These are phyloP conservation scores for Cercospora sp. DNA, from an alignment of 2,329 filamentous ascomycete species.

Conservation along the genomic window DNA sequence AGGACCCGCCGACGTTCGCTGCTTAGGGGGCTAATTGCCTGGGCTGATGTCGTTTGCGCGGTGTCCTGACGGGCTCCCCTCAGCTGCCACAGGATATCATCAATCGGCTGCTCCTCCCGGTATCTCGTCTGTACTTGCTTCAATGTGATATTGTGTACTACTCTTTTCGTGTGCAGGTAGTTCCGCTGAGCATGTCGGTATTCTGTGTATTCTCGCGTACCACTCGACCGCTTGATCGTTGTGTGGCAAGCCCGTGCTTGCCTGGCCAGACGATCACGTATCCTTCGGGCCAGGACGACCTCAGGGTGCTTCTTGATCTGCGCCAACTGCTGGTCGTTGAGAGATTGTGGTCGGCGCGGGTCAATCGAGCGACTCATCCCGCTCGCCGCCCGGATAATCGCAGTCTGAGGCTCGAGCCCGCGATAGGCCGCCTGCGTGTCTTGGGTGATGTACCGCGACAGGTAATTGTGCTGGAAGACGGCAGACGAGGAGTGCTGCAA, in stretches of 20 bases:
- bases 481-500: constrained; percentile 18
- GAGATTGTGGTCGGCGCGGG: neutral
- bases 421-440: constrained; percentile 22
- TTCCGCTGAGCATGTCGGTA: neutral
- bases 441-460: constrained; percentile 19
- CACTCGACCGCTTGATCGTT: neutral
- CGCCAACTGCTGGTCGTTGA: neutral
- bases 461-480: constrained; percentile 23
- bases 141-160: neutral
- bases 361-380: constrained; percentile 6
- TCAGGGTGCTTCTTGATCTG: neutral
- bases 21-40: neutral
- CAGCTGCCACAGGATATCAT: neutral
- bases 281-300: neutral
- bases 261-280: neutral
- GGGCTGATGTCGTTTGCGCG: neutral
- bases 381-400: constrained; percentile 5
- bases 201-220: neutral
- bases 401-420: constrained; percentile 7
- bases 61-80: neutral
- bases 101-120: neutral
- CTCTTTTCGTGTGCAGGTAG: neutral
- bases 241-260: neutral
- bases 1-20: neutral
- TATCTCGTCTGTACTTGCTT: neutral